Base-by-base conservation (phyloP, 768 basidiomycete genomes). In the Mrakia blollopis region DNA sequence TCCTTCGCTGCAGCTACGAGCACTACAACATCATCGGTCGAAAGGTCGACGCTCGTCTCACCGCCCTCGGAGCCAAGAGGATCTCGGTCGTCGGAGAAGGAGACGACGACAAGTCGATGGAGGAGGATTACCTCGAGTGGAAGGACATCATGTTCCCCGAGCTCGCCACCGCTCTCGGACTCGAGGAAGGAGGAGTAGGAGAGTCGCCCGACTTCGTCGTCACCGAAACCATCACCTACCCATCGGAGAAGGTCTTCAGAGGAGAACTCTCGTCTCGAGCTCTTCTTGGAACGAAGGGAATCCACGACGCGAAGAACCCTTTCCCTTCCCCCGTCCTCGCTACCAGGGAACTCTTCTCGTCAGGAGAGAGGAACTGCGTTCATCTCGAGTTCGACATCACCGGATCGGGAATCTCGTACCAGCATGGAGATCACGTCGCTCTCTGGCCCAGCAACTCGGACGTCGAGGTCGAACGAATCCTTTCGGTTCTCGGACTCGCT, bases 101-200 rank as follows among this genome's bases (percentile, higher is more conserved):
- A 79, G 97, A 99, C 82, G 96, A 99, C 82, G 97, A 99, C 85
- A 97, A 97, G 87, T 94, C 92, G 82, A 98, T 99, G 95, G 96
- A 99, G 83, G 96, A 99, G 85, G 96, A 99, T 84, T 99, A 98
- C 83, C 88, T 99, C 18, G 94, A 93, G 81, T 99, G 96, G 96
- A 99, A 98, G 84, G 96, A 99, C 82, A 88, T 87, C 80, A 95
- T 98, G 94, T 98, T 94, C 92, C 90, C 91, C 25, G 89, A 89
- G 7, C 92, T 98, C 78, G 87, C 94, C n/a, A 83, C 86, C 74
- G 88, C 88, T 30, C 88, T 98, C 88, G 87, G 88, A 72, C 93
- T 97, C 71, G 95, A 98, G 83, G 97, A 98, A 83, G 96, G 97
- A 52, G 94, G 94, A 80, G 93, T 93, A 72, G 94, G 93, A 71